These are phyloP conservation scores for Diutina catenulata DNA, from an alignment of 1,139 yeast genomes.

Conservation along the genomic window DNA sequence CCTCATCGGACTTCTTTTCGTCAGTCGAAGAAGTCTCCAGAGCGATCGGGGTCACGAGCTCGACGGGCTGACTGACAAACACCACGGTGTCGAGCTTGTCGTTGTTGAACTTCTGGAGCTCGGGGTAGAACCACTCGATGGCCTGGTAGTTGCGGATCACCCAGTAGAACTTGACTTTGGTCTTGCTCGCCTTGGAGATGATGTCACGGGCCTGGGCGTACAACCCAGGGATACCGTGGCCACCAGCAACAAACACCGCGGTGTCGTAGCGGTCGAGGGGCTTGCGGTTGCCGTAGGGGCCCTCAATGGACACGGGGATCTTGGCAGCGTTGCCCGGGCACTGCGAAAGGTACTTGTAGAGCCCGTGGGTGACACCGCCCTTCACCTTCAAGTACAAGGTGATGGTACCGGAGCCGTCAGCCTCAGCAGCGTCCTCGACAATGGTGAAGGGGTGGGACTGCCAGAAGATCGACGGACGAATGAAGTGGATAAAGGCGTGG, in stretches of 20 bases:
- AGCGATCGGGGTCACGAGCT: not conserved
- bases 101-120: slow-evolving; percentile 6
- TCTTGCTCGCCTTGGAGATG: not conserved
- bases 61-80: slow-evolving; percentile 8
- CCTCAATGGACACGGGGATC: slow-evolving; percentile 39
- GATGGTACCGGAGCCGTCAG: slow-evolving; percentile 17
- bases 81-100: slow-evolving; percentile 7
- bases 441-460: slow-evolving; percentile 56
- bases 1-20: not conserved
- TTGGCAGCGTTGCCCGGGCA: slow-evolving; percentile 32
- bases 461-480: slow-evolving; percentile 45
- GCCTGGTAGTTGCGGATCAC: not conserved
- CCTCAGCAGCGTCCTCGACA: slow-evolving; percentile 22
- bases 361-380: slow-evolving; percentile 26
- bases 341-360: slow-evolving; percentile 27
- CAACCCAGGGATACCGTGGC: slow-evolving; percentile 2
- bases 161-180: slow-evolving; percentile 3
- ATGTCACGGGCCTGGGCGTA: slow-evolving; percentile 1
- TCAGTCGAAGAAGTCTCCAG: not conserved
- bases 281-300: slow-evolving; percentile 39
- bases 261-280: slow-evolving; percentile 39
- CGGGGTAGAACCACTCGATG: slow-evolving; percentile 10
- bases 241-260: slow-evolving; percentile 36
- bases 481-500: slow-evolving; percentile 46
- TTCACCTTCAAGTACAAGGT: slow-evolving; percentile 31